Base-by-base conservation (phyloP, 2,329 filamentous ascomycete species). In the Phyllosticta citrichinensis region DNA sequence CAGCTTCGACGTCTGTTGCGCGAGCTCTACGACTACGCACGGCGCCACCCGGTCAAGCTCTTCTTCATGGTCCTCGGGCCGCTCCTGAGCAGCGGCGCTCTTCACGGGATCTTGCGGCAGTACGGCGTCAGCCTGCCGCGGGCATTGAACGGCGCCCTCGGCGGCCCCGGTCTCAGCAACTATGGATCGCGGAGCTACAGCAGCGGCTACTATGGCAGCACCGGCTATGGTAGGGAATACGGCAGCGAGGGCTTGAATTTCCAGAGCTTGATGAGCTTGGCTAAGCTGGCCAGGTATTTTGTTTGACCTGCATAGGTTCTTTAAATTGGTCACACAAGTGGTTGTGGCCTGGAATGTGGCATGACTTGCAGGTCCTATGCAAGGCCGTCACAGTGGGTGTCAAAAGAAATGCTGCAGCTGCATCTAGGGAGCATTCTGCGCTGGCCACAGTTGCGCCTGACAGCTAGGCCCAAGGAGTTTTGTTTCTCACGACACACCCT, bases 51-150 rank as follows among this genome's bases (percentile, higher is more conserved):
- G 0, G 77, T 91, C 70, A 95, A 95, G 76, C 89, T 96, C 55
- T 89, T 97, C 78, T 88, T 97, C 78, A 83, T 91, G 64, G 87
- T 96, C 64, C 82, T 97, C 68, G 85, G 97, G 82, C 93, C 93
- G 10, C 81, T 97, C 62, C 78, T 97, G 68, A 91, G 87, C 1
- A 90, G 90, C 57, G 93, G 93, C 33, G 87, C 89, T 27, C 76
- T 97, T 66, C 86, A 86, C 9, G 89, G 87, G 55, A 78, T 97
- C 53, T 81, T 96, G 54, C 83, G 84, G 47, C 85, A 86, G 70
- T 88, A 97, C 73, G 92, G 92, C 22, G 79, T 97, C 63, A 81
- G 87, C 64, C 74, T 96, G 65, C 92, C 92, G 0, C 79, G 80
- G 5, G 75, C 79, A 12, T 70, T 91, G 62, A 70, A 75, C 64